Conservation (phyloP, 257 asterid species). For the Thymus mandschuricus region DNA sequence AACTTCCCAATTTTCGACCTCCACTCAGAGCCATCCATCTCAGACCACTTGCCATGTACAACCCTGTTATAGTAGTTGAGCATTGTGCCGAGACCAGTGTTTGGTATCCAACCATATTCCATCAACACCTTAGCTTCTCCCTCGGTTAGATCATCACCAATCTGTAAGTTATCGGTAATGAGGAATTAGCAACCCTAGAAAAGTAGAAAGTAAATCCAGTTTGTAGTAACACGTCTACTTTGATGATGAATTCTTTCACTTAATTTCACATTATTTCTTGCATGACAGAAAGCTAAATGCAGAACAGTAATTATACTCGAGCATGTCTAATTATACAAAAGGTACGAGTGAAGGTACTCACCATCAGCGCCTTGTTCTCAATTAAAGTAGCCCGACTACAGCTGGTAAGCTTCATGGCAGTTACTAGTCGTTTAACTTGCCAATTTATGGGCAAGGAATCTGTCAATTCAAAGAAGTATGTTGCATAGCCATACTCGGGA, state of each 20-base stretch:
- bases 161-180: slow-evolving; percentile 43
- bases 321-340: slow-evolving; percentile 18
- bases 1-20: slow-evolving; percentile 75
- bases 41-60: slow-evolving; percentile 67
- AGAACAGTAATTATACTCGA: slow-evolving; percentile 16
- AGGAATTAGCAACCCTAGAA: neutral
- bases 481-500: slow-evolving; percentile 96
- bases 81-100: slow-evolving; percentile 89
- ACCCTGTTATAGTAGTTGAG: slow-evolving; percentile 88
- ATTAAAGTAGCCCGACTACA: slow-evolving; percentile 71
- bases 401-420: slow-evolving; percentile 81
- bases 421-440: slow-evolving; percentile 86
- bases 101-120: slow-evolving; percentile 83
- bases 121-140: slow-evolving; percentile 81
- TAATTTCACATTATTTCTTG: neutral
- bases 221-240: too few species aligned
- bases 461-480: slow-evolving; percentile 83
- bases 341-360: slow-evolving; percentile 38
- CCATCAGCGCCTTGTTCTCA: slow-evolving; percentile 79
- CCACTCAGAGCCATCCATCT: slow-evolving; percentile 79
- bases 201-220: too few species aligned
- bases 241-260: too few species aligned
- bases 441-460: slow-evolving; percentile 63
- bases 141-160: slow-evolving; percentile 81
- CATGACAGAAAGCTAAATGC: slow-evolving; percentile 11